Conservation (phyloP, 257 asterid species). For the Lavandula angustifolia region DNA sequence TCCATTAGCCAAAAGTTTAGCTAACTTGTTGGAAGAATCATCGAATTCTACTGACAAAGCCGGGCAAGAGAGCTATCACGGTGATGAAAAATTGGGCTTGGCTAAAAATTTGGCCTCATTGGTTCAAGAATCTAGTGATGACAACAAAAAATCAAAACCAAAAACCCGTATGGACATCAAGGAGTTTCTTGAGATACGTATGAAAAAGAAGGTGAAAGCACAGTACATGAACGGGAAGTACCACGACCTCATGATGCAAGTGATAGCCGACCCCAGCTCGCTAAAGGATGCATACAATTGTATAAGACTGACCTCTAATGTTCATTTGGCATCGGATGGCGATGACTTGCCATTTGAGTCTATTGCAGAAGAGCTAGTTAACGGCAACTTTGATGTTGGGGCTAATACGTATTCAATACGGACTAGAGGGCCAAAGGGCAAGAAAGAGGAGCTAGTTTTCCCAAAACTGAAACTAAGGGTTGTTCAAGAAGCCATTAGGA, state of each 20-base stretch:
- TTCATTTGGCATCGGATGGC: slow-evolving; percentile 46
- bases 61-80: slow-evolving; percentile 20
- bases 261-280: slow-evolving; percentile 72
- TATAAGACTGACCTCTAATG: slow-evolving; percentile 62
- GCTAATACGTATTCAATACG: slow-evolving; percentile 62
- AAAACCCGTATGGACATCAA: slow-evolving; percentile 52
- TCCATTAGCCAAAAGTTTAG: slow-evolving; percentile 44
- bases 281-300: slow-evolving; percentile 78
- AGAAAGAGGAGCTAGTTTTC: slow-evolving; percentile 63
- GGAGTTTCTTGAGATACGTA: slow-evolving; percentile 65
- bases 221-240: slow-evolving; percentile 69
- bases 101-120: slow-evolving; percentile 76
- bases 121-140: slow-evolving; percentile 65
- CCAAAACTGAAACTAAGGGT: slow-evolving; percentile 71
- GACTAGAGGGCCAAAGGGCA: slow-evolving; percentile 55
- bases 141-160: slow-evolving; percentile 44
- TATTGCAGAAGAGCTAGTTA: slow-evolving; percentile 67
- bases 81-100: slow-evolving; percentile 38
- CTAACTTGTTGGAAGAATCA: slow-evolving; percentile 47
- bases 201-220: slow-evolving; percentile 86
- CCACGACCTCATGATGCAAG: slow-evolving; percentile 61
- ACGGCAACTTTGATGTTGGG: slow-evolving; percentile 61
- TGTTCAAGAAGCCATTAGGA: slow-evolving; percentile 80
- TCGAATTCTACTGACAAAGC: slow-evolving; percentile 27
- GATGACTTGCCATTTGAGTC: slow-evolving; percentile 62